Conservation (phyloP, 2,329 filamentous ascomycete species). For the Arthrobotrys entomopaga region DNA sequence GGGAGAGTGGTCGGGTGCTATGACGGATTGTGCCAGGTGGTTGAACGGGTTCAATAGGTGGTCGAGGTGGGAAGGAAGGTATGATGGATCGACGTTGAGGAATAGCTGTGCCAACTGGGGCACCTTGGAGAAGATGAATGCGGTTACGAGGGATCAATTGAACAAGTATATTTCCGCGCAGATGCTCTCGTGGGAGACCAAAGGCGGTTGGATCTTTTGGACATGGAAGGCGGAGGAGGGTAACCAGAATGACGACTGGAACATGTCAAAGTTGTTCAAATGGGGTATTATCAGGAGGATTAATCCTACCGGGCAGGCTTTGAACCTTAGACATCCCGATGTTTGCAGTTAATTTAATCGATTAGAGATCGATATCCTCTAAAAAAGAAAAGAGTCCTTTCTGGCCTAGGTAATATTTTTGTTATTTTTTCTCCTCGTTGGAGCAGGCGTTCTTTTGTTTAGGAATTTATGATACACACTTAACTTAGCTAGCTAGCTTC, state of each 20-base stretch:
- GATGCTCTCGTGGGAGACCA: conserved; percentile 67
- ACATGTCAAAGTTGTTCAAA: conserved; percentile 30
- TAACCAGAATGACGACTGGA: conserved; percentile 64
- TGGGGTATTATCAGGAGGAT: conserved; percentile 26
- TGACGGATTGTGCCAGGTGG: conserved; percentile 70
- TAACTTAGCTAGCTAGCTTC: too few relatives aligned
- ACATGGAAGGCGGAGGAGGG: conserved; percentile 70
- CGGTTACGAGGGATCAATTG: conserved; percentile 41
- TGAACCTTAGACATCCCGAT: not conserved
- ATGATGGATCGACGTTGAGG: conserved; percentile 65
- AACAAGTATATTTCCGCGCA: conserved; percentile 67
- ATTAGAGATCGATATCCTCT: not conserved
- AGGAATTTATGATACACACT: too few relatives aligned
- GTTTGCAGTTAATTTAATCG: conserved; percentile 5
- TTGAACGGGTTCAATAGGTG: conserved; percentile 70
- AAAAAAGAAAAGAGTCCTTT: too few relatives aligned
- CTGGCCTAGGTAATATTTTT: too few relatives aligned
- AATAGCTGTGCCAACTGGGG: conserved; percentile 31
- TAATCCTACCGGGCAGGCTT: not conserved
- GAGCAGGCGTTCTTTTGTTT: too few relatives aligned
- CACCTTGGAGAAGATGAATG: conserved; percentile 16
- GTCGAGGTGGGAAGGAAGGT: conserved; percentile 69
- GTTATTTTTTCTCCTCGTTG: too few relatives aligned
- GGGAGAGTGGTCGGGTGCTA: conserved; percentile 75
- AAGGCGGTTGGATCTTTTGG: conserved; percentile 70